Conservation (phyloP, 768 basidiomycete species). For the Macrolepiota dolichaula region DNA sequence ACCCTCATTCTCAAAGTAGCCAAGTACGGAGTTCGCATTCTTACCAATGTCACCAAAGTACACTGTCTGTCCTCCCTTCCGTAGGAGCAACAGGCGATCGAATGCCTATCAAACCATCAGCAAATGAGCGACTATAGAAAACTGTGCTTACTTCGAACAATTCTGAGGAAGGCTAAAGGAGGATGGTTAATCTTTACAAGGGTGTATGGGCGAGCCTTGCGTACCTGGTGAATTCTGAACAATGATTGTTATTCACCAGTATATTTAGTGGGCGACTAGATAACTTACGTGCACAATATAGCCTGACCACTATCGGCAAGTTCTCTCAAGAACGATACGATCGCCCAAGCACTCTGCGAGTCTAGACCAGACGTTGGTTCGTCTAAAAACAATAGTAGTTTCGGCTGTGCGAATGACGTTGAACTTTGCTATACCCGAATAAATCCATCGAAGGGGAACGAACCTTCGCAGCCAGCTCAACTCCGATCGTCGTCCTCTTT, state of each 20-base stretch:
- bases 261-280: background rate
- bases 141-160: conserved; percentile 56
- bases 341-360: conserved; percentile 85
- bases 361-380: conserved; percentile 89
- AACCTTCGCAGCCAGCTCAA: conserved; percentile 85
- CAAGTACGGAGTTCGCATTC: conserved; percentile 56
- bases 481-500: conserved; percentile 84
- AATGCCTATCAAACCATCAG: conserved; percentile 43
- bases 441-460: conserved; percentile 17
- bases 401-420: conserved; percentile 42
- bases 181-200: background rate
- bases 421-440: background rate
- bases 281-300: conserved; percentile 79
- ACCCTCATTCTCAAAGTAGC: conserved; percentile 77
- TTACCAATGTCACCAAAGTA: conserved; percentile 73
- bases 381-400: conserved; percentile 79
- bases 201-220: background rate
- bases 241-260: background rate
- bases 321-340: conserved; percentile 68
- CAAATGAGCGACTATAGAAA: background rate
- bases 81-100: conserved; percentile 73
- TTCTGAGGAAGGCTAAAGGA: conserved; percentile 68
- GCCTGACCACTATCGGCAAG: conserved; percentile 82
- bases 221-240: conserved; percentile 42
- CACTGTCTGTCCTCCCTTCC: conserved; percentile 72